Conservation (phyloP, 2,329 filamentous ascomycete species). For the Diplodia sapinea region DNA sequence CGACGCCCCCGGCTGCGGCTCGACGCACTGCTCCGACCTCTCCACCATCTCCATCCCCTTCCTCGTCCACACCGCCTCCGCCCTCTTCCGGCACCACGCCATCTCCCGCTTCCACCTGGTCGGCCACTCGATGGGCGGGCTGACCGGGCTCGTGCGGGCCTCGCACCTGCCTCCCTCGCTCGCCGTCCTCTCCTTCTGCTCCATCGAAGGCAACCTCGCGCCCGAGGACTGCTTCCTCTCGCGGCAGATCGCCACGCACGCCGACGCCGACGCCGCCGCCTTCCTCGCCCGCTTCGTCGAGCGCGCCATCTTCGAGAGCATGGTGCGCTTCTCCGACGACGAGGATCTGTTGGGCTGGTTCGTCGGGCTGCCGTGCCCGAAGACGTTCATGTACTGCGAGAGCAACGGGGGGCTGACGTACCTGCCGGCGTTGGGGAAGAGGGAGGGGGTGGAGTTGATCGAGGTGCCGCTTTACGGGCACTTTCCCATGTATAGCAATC, state of each 20-base stretch:
- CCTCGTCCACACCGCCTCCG: slow-evolving; percentile 32
- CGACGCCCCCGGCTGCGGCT: slow-evolving; percentile 38
- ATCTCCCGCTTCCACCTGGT: slow-evolving; percentile 37
- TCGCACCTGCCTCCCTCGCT: background rate
- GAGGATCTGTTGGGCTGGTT: slow-evolving; percentile 35
- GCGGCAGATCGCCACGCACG: slow-evolving; percentile 35
- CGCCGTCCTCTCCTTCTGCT: slow-evolving; percentile 35
- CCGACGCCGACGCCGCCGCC: background rate
- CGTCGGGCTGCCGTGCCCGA: slow-evolving; percentile 32
- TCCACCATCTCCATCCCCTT: slow-evolving; percentile 35
- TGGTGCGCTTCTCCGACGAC: slow-evolving; percentile 37
- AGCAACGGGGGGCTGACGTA: slow-evolving; percentile 19
- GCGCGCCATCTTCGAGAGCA: slow-evolving; percentile 37
- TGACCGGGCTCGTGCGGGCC: slow-evolving; percentile 36
- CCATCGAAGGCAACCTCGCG: slow-evolving; percentile 41
- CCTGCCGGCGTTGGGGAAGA: slow-evolving; percentile 11
- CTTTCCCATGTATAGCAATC: slow-evolving; percentile 41
- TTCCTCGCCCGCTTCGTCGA: slow-evolving; percentile 31
- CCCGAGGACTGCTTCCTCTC: slow-evolving; percentile 40
- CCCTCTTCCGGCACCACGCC: slow-evolving; percentile 33
- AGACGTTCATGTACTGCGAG: slow-evolving; percentile 33
- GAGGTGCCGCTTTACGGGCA: slow-evolving; percentile 37
- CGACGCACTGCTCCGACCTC: slow-evolving; percentile 33
- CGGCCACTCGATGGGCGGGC: slow-evolving; percentile 42
- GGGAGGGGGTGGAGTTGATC: slow-evolving; percentile 34